Evolutionary conservation across 495 filamentous ascomycete species (phyloP).

Genomic region (Schizothecium vesticola): DNA sequence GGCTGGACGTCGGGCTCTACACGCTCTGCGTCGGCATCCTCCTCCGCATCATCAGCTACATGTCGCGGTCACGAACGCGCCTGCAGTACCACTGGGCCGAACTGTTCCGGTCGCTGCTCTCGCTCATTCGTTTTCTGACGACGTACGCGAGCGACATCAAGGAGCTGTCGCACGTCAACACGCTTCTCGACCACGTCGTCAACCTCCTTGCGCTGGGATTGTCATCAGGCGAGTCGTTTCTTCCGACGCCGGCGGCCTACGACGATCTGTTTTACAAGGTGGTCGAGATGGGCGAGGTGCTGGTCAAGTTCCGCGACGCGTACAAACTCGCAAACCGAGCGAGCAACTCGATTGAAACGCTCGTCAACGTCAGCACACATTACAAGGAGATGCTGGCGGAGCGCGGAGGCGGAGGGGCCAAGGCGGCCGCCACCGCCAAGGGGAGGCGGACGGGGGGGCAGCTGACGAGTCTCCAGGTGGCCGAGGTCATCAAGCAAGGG

Average conservation of each 20-base stretch:
- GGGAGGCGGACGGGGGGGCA: constrained; percentile 39
- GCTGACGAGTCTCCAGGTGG: constrained; percentile 77
- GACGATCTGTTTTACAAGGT: constrained; percentile 98
- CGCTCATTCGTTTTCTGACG: constrained; percentile 84
- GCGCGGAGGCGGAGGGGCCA: constrained; percentile 43
- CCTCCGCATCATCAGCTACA: constrained; percentile 73
- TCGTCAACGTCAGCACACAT: constrained; percentile 79
- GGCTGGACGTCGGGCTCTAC: constrained; percentile 81
- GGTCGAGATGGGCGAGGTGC: constrained; percentile 80
- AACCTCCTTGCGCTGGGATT: constrained; percentile 82
- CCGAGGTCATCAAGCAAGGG: constrained; percentile 87
- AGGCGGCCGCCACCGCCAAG: constrained; percentile 29
- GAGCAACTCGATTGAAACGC: constrained; percentile 68
- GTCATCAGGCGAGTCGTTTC: constrained; percentile 83
- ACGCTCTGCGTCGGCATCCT: constrained; percentile 72
- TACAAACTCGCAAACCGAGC: constrained; percentile 53
- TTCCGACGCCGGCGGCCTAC: constrained; percentile 83
- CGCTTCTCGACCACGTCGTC: constrained; percentile 64
- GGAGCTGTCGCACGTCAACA: constrained; percentile 51
- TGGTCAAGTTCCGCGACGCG: constrained; percentile 75
- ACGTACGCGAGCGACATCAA: constrained; percentile 75
- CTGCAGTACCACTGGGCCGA: constrained; percentile 92
- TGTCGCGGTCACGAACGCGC: constrained; percentile 71
- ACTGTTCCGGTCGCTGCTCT: constrained; percentile 83
- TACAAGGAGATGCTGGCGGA: constrained; percentile 78